Conservation (phyloP, 2,329 filamentous ascomycete genomes). For the Magnaporthales sp. region DNA sequence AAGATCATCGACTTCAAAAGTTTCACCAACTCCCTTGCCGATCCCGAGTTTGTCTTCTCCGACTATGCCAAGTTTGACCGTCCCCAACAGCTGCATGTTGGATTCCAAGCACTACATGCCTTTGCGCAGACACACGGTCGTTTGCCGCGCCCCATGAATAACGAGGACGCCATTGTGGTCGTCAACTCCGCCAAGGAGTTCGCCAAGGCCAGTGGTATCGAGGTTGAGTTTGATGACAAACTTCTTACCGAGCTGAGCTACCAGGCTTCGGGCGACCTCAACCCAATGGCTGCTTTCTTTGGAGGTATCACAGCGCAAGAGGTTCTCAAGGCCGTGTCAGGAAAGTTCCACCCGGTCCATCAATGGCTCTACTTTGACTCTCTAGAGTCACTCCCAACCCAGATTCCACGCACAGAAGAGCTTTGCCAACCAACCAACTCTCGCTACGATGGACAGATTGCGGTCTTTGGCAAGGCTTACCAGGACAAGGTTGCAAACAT, state of each 20-base stretch:
- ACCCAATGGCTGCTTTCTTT: slow-evolving; percentile 89
- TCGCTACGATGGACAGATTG: slow-evolving; percentile 94
- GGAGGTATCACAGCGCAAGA: slow-evolving; percentile 91
- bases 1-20: slow-evolving; percentile 85
- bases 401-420: slow-evolving; percentile 68
- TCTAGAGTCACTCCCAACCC: slow-evolving; percentile 83
- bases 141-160: slow-evolving; percentile 75
- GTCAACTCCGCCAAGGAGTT: slow-evolving; percentile 68
- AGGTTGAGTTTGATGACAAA: slow-evolving; percentile 85
- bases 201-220: slow-evolving; percentile 63
- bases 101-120: slow-evolving; percentile 83
- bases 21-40: slow-evolving; percentile 68
- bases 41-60: slow-evolving; percentile 82
- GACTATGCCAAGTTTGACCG: slow-evolving; percentile 98
- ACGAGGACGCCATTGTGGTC: slow-evolving; percentile 72
- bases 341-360: slow-evolving; percentile 91
- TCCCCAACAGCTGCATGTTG: slow-evolving; percentile 82
- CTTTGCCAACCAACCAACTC: slow-evolving; percentile 77
- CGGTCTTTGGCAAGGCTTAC: slow-evolving; percentile 87
- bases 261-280: slow-evolving; percentile 85
- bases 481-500: slow-evolving; percentile 89
- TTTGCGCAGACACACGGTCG: slow-evolving; percentile 70
- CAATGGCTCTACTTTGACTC: slow-evolving; percentile 99
- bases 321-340: slow-evolving; percentile 91
- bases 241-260: slow-evolving; percentile 88